Evolutionary conservation across 106 monocot species (phyloP).

Genomic region (Acorus calamus): DNA sequence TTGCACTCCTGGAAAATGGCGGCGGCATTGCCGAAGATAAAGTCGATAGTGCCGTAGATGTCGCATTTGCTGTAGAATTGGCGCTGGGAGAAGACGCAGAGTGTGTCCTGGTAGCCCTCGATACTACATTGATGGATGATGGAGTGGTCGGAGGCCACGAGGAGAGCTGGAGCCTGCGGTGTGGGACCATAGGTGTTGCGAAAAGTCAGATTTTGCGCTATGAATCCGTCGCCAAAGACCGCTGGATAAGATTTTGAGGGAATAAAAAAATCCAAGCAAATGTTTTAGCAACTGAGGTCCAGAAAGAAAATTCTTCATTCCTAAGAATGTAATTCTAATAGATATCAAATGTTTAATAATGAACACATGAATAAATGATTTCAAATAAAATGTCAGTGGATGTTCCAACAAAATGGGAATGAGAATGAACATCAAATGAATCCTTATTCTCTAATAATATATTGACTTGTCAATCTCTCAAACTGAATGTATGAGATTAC

Average conservation of each 20-base stretch:
- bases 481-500: too few relatives aligned
- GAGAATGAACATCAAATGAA: too few relatives aligned
- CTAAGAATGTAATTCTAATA: too few relatives aligned
- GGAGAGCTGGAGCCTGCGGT: constrained; percentile 63
- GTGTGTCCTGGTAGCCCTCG: constrained; percentile 77
- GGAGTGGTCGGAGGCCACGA: constrained; percentile 60
- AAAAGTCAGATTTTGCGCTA: constrained; percentile 45
- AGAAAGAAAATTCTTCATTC: too few relatives aligned
- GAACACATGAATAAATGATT: too few relatives aligned
- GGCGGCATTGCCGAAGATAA: constrained; percentile 89
- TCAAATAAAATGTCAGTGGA: too few relatives aligned
- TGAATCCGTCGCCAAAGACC: constrained; percentile 60
- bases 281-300: too few relatives aligned
- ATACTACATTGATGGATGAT: constrained; percentile 57
- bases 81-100: constrained; percentile 54
- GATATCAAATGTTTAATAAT: too few relatives aligned
- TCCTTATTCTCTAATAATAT: too few relatives aligned
- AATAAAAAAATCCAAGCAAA: too few relatives aligned
- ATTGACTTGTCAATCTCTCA: too few relatives aligned
- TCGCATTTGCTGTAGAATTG: constrained; percentile 84
- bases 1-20: constrained; percentile 60
- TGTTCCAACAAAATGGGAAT: too few relatives aligned
- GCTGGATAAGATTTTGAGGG: constrained; percentile 12
- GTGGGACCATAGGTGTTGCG: constrained; percentile 58
- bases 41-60: constrained; percentile 75